These are phyloP conservation scores for Phytophthora colocasiae DNA, from an alignment of 352 stramenopile species.

Conservation along the genomic window DNA sequence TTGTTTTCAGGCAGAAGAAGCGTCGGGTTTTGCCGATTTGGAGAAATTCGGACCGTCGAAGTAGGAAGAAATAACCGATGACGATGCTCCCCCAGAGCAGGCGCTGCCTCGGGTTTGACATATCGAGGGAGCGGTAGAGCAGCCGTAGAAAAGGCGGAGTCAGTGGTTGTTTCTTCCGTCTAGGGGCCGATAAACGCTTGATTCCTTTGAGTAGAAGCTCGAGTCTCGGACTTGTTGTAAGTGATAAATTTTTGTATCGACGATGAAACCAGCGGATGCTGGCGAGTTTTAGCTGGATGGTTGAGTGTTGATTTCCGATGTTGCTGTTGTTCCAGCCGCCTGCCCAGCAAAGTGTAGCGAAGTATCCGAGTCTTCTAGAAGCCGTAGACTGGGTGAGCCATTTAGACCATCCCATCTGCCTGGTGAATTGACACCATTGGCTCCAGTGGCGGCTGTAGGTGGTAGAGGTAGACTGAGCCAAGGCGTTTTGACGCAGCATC, in stretches of 20 bases:
- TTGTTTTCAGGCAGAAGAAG: slow-evolving; percentile 17
- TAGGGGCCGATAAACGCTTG: slow-evolving; percentile 11
- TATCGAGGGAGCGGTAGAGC: neutral
- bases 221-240: neutral
- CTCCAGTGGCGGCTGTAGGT: slow-evolving; percentile 17
- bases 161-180: slow-evolving; percentile 22
- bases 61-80: slow-evolving; percentile 29
- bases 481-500: slow-evolving; percentile 1
- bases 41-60: slow-evolving; percentile 21
- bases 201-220: slow-evolving; percentile 14
- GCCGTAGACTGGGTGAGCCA: neutral
- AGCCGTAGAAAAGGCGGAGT: slow-evolving; percentile 19
- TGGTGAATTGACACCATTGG: slow-evolving; percentile 17
- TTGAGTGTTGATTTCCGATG: slow-evolving; percentile 18
- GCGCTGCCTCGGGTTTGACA: neutral
- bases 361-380: neutral
- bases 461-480: slow-evolving; percentile 17
- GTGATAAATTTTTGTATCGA: neutral
- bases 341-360: slow-evolving; percentile 15
- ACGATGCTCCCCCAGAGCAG: slow-evolving; percentile 25
- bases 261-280: slow-evolving; percentile 28
- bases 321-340: slow-evolving; percentile 5
- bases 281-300: slow-evolving; percentile 20
- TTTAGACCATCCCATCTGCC: slow-evolving; percentile 15
- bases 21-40: neutral